phyloP scores from a whole-genome alignment of 768 basidiomycete genomes.

The Psilocybe cubensis region DNA sequence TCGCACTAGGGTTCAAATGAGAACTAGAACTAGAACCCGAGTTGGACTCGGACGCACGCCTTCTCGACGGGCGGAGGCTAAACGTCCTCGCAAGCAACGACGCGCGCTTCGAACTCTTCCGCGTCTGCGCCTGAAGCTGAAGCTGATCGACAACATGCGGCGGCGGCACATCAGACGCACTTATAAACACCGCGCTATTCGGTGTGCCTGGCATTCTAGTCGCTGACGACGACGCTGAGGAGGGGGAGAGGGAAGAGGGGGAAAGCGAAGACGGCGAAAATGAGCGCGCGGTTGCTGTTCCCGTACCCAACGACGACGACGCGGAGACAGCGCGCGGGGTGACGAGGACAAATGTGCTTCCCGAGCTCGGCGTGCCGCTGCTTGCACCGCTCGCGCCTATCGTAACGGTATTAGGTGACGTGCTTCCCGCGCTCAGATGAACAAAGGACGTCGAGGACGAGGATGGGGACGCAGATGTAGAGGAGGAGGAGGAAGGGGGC shows the following conservation, averaged over 20 bases:
- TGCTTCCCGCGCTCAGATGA: too few species aligned
- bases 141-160: not conserved
- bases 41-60: not conserved
- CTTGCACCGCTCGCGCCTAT: too few species aligned
- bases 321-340: not conserved
- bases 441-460: too few species aligned
- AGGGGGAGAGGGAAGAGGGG: not conserved
- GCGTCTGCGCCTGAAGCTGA: not conserved
- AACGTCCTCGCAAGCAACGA: conserved; percentile 7
- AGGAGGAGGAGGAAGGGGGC: not conserved
- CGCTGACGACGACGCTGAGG: not conserved
- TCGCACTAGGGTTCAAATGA: not conserved
- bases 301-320: not conserved
- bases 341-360: too few species aligned
- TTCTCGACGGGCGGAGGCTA: conserved; percentile 3
- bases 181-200: not conserved
- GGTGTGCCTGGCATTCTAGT: not conserved
- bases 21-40: not conserved
- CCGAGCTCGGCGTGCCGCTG: too few species aligned
- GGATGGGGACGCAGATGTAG: too few species aligned
- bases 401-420: too few species aligned
- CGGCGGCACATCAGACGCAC: not conserved
- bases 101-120: not conserved
- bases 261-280: not conserved
- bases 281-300: not conserved